Conservation (phyloP, 2,329 filamentous ascomycete genomes). For the Diaporthe vaccinii region DNA sequence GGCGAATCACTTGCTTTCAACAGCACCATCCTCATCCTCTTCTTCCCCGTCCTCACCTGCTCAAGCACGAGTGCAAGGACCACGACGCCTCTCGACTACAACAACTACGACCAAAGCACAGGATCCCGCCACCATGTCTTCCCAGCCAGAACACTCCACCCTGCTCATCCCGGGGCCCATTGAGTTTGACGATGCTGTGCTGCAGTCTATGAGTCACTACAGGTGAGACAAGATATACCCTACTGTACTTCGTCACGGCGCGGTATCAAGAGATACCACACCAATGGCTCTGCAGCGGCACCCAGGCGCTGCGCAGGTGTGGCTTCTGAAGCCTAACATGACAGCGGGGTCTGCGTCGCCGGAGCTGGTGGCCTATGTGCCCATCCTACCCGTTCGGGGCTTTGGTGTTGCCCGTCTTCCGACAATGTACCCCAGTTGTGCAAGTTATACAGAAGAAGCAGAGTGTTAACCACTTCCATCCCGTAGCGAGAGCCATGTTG, state of each 20-base stretch:
- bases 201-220: conserved; percentile 95
- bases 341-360: conserved; percentile 9
- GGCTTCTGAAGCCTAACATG: not conserved
- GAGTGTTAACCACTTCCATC: conserved; percentile 19
- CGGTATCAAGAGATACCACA: not conserved
- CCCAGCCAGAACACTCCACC: conserved; percentile 74
- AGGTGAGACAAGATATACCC: conserved; percentile 68
- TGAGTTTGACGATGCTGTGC: conserved; percentile 97
- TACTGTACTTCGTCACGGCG: not conserved
- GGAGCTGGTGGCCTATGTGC: not conserved
- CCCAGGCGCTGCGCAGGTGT: not conserved
- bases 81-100: conserved; percentile 45
- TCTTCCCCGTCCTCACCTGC: not conserved
- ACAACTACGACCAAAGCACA: conserved; percentile 46
- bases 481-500: conserved; percentile 91
- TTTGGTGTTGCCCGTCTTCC: conserved; percentile 17
- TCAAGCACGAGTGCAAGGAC: conserved; percentile 39
- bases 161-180: conserved; percentile 97
- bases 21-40: not conserved
- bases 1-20: conserved; percentile 52
- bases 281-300: conserved; percentile 8
- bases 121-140: conserved; percentile 65
- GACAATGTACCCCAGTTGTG: conserved; percentile 23
- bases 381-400: not conserved
- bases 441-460: not conserved